Base-by-base conservation (phyloP, 1,284 basidiomycete species). In the Ganoderma leucocontextum region DNA sequence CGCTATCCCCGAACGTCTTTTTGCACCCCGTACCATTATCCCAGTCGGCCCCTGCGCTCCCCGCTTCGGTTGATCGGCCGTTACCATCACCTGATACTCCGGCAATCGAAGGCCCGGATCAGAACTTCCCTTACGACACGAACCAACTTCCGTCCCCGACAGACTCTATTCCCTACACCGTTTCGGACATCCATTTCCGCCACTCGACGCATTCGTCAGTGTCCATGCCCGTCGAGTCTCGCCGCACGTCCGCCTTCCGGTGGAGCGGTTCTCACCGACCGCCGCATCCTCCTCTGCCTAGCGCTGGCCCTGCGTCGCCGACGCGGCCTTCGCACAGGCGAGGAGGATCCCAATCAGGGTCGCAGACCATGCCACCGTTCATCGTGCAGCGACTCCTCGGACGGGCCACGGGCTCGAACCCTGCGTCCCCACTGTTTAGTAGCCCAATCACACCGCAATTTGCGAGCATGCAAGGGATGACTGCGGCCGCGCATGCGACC, bases 161-260 rank as follows among this genome's bases (percentile, higher is more conserved):
- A 0, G 89, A 91, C 61, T 91, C 90, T 63, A 80, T 91, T 63
- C 89, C 90, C 0, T 81, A 88, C 73, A 89, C 91, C n/a, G 84
- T 90, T 47, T 90, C 89, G 1, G 90, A 91, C 52, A 84, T 90
- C 63, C 83, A 88, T 72, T 91, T 90, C 80, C 82, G 87, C 60
- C 84, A 87, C 69, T 85, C 86, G 4, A 83, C 85, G 1, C 86
- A 88, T 17, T 82, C 85, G 1, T 77, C 75, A 19, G 66, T 68
- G 15, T 75, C 73, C 22, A 73, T 70, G 13, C 42, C 62, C 38
- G 53, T 74, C n/a, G 83, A 83, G 33, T 82, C 82, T 33, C 78
- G 77, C 47, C 79, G 81, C 17, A 75, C 75, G 1, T 83, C 84
- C 33, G 76, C 72, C 2, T 66, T 70, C 19, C 71, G 77, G 22